Base-by-base conservation (phyloP, 352 stramenopile species). In the Phytopythium boreale region DNA sequence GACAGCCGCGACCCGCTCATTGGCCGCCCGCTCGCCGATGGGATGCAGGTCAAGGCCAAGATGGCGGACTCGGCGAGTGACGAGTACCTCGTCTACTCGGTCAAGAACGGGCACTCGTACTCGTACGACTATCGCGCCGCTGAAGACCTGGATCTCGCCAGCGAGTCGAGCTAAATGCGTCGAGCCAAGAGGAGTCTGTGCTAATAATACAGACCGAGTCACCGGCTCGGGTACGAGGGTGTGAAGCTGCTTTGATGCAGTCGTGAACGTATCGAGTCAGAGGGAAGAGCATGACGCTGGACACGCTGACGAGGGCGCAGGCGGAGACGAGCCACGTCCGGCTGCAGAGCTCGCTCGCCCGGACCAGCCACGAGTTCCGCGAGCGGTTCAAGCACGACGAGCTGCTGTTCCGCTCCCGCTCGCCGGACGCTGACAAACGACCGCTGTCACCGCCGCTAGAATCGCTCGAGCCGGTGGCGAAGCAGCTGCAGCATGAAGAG, bases 41-140 rank as follows among this genome's bases (percentile, higher is more conserved):
- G 75, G 29, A 87, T 69, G 26, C 72, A 82, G 37, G 80, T 94
- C 44, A 94, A 92, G 61, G 84, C 83, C 22, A 77, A 77, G 55
- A 53, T 92, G 17, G 53, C 43, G 1, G 56, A 79, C 31, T 43
- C 71, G 22, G 55, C 74, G 36, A 7, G 43, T 20, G 64, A 75
- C 47, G 56, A 86, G 36, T 88, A 89, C 57, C 57, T 95, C 29
- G 71, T 89, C 46, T 89, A 82, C 62, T 73, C 71, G 31, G 80
- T 93, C 41, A 63, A 82, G 47, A 82, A 87, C 55, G 79, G 77
- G 0, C 90, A 75, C 58, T 75, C 69, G 51, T 93, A 90, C 69
- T 79, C 70, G 27, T 93, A 93, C 47, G 20, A 73, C 19, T 75
- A 82, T 36, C 68, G 71, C n/a, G 69, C 76, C 10, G 36, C 41